These are phyloP conservation scores for Cardamine chenopodiifolia DNA, from an alignment of 345 rosid genomes.

Conservation along the genomic window DNA sequence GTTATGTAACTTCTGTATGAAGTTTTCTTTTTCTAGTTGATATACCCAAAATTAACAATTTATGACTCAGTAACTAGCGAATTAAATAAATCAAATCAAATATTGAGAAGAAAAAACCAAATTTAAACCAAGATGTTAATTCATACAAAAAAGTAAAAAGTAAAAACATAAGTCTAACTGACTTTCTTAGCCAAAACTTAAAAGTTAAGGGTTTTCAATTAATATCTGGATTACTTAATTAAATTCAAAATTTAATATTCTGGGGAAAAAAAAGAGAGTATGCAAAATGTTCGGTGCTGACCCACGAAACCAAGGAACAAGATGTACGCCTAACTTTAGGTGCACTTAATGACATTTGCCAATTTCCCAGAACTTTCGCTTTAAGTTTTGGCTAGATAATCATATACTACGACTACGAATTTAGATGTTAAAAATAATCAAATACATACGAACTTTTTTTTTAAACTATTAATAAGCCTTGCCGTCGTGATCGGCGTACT, in stretches of 20 bases:
- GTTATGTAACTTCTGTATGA: background rate
- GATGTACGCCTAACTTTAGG: slow-evolving; percentile 31
- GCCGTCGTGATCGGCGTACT: background rate
- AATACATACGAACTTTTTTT: background rate
- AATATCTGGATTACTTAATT: background rate
- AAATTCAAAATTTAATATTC: too few species aligned
- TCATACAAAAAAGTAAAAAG: background rate
- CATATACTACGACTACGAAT: background rate
- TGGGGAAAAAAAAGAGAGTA: background rate
- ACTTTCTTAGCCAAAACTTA: background rate
- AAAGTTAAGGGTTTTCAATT: background rate
- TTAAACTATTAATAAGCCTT: background rate
- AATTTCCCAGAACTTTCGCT: background rate
- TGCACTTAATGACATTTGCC: slow-evolving; percentile 4
- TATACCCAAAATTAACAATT: background rate
- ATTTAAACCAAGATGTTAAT: background rate
- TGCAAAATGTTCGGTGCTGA: slow-evolving; percentile 34
- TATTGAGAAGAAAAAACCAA: too few species aligned
- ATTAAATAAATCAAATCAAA: background rate
- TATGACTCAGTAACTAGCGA: background rate
- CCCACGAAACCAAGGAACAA: slow-evolving; percentile 16
- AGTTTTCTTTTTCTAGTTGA: background rate
- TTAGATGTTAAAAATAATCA: background rate
- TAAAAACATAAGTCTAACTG: background rate
- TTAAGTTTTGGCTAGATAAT: background rate